phyloP scores from a whole-genome alignment of 2,329 filamentous ascomycete species.

The Fusarium sororula region DNA sequence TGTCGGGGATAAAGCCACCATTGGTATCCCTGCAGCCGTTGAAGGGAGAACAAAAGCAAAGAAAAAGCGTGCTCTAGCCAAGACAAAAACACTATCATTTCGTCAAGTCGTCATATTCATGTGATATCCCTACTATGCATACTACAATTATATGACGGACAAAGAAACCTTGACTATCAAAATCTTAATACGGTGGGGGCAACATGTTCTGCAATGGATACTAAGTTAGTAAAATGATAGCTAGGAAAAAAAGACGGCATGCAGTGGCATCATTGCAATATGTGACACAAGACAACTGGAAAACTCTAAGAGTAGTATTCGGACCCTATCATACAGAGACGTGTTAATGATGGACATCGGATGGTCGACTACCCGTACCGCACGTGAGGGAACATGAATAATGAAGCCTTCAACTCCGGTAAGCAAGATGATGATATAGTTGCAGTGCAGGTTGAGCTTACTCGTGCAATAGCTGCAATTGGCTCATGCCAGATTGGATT shows the following conservation, averaged over 20 bases:
- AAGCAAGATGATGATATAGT: neutral
- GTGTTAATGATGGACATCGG: neutral
- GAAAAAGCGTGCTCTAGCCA: neutral
- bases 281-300: neutral
- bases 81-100: neutral
- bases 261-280: neutral
- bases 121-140: conserved; percentile 11
- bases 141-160: conserved; percentile 13
- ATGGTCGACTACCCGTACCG: neutral
- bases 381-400: conserved; percentile 5
- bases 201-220: conserved; percentile 2
- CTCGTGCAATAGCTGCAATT: conserved; percentile 1
- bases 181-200: neutral
- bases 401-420: conserved; percentile 1
- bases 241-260: neutral
- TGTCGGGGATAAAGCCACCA: conserved; percentile 7
- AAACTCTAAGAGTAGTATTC: conserved; percentile 23
- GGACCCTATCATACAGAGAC: neutral
- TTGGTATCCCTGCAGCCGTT: conserved; percentile 2
- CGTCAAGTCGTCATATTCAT: neutral
- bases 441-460: conserved; percentile 3
- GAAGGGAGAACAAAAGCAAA: neutral
- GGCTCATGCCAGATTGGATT: neutral
- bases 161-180: conserved; percentile 10
- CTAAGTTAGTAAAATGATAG: neutral